These are phyloP conservation scores for Leccinellum luteum DNA, from an alignment of 768 basidiomycete genomes.

Conservation along the genomic window DNA sequence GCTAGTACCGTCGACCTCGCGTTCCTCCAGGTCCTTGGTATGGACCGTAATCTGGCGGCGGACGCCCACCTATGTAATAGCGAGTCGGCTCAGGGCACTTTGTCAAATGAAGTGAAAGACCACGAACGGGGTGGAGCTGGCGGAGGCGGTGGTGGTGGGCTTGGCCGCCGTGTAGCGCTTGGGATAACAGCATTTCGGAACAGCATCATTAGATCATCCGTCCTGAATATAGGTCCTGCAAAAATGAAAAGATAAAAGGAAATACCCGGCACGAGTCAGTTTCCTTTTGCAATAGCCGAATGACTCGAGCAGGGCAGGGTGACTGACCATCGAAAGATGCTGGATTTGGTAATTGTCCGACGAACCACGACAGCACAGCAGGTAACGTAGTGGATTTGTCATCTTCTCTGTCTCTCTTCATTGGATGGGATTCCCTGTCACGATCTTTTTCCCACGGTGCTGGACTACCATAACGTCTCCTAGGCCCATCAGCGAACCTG, in stretches of 20 bases:
- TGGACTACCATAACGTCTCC: slow-evolving; percentile 42
- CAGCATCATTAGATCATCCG: slow-evolving; percentile 85
- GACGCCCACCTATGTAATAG: slow-evolving; percentile 51
- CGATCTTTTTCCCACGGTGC: slow-evolving; percentile 44
- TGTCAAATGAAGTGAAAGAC: not conserved
- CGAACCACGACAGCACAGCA: slow-evolving; percentile 75
- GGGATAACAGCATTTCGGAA: slow-evolving; percentile 83
- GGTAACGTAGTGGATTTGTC: slow-evolving; percentile 52
- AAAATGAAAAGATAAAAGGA: slow-evolving; percentile 8
- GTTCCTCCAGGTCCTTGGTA: slow-evolving; percentile 70
- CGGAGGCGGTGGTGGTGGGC: slow-evolving; percentile 57
- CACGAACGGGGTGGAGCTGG: slow-evolving; percentile 43
- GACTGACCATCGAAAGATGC: slow-evolving; percentile 79
- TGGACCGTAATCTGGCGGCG: slow-evolving; percentile 84
- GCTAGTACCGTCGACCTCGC: slow-evolving; percentile 42
- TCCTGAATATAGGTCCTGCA: slow-evolving; percentile 83
- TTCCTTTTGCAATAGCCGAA: slow-evolving; percentile 12
- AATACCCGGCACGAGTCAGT: slow-evolving; percentile 6
- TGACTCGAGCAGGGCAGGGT: not conserved
- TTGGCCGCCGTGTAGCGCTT: slow-evolving; percentile 46
- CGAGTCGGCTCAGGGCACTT: slow-evolving; percentile 5
- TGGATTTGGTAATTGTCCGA: slow-evolving; percentile 73
- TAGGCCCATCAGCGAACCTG: slow-evolving; percentile 35
- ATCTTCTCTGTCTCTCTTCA: slow-evolving; percentile 41
- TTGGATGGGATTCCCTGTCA: slow-evolving; percentile 40